These are phyloP conservation scores for Brassica rapa DNA, from an alignment of 345 rosid species.

Conservation along the genomic window DNA sequence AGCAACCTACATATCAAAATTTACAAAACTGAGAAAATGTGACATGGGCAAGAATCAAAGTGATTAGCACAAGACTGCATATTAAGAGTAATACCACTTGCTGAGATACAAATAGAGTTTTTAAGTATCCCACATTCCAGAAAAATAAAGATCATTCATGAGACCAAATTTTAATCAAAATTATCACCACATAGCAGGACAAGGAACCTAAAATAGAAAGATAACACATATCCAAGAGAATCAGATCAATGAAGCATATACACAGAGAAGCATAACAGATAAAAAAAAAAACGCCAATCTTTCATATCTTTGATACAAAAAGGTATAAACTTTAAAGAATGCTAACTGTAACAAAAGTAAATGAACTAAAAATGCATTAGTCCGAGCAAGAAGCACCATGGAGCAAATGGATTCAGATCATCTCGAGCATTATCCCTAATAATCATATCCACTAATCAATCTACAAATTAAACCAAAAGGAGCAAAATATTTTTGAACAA, in stretches of 20 bases:
- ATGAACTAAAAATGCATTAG: conserved; percentile 8
- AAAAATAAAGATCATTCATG: background rate
- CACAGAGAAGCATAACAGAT: background rate
- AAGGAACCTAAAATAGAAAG: conserved; percentile 8
- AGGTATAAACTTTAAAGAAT: background rate
- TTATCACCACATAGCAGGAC: background rate
- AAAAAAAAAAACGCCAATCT: background rate
- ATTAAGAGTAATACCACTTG: background rate
- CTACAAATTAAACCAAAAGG: background rate
- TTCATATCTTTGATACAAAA: background rate
- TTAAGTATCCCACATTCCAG: conserved; percentile 8
- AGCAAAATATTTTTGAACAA: background rate
- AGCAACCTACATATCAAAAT: conserved; percentile 49
- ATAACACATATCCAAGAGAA: background rate
- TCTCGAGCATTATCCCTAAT: background rate
- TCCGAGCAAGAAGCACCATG: background rate
- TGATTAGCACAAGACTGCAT: background rate
- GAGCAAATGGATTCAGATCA: background rate
- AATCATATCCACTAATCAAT: conserved; percentile 13
- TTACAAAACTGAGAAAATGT: conserved; percentile 15
- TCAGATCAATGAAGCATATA: background rate
- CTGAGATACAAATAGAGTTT: background rate
- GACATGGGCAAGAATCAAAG: conserved; percentile 5
- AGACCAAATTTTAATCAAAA: conserved; percentile 2
- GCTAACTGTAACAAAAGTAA: background rate